Percentiles rank a stretch among this genome's conserved stretches.
Evolutionary conservation across 2,329 filamentous ascomycete species (phyloP).

Genomic region (Truncatella angustata): DNA sequence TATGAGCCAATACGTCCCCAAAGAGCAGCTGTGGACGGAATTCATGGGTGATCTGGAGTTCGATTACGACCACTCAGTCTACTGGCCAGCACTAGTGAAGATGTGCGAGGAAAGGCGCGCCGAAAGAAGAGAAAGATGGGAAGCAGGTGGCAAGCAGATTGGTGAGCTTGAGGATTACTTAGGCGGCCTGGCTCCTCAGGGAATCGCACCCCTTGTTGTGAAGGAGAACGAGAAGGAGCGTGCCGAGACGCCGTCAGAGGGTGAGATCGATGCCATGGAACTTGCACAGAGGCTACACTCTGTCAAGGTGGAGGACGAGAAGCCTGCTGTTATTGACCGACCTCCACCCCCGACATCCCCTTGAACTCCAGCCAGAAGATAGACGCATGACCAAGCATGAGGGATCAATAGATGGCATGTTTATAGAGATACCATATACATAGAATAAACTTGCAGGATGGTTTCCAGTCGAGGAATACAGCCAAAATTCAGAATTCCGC

Average conservation of each 20-base stretch:
- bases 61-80: slow-evolving; percentile 82
- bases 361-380: background rate
- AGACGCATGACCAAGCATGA: background rate
- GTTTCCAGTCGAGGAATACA: no score
- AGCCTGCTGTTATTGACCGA: slow-evolving; percentile 1
- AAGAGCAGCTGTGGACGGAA: slow-evolving; percentile 77
- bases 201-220: slow-evolving; percentile 15
- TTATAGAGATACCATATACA: no score
- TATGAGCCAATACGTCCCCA: slow-evolving; percentile 76
- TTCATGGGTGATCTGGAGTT: slow-evolving; percentile 78
- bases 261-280: background rate
- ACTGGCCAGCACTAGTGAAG: slow-evolving; percentile 83
- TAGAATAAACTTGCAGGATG: no score
- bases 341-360: background rate
- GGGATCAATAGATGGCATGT: background rate
- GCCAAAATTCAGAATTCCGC: no score
- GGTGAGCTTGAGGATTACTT: slow-evolving; percentile 88
- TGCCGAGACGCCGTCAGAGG: background rate
- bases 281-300: background rate
- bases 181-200: slow-evolving; percentile 51
- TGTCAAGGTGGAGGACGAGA: slow-evolving; percentile 4
- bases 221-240: slow-evolving; percentile 10
- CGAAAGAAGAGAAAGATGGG: slow-evolving; percentile 69
- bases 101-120: slow-evolving; percentile 66
- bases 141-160: slow-evolving; percentile 72